Evolutionary conservation across 1,139 yeast genomes (phyloP).

Genomic region (Candida smagusa): DNA sequence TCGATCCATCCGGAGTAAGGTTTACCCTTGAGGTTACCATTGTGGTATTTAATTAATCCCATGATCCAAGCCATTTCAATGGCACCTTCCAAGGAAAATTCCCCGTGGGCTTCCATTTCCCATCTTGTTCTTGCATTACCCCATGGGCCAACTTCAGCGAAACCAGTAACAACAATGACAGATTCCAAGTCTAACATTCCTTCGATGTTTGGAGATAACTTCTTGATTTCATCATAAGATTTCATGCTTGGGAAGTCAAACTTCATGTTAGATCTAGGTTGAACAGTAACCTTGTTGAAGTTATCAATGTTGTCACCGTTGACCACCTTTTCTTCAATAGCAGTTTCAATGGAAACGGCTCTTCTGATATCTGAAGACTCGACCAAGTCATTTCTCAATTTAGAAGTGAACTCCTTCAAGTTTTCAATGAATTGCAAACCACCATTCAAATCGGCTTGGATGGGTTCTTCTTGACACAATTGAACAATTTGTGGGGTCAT

Average conservation of each 20-base stretch:
- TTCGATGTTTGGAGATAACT: constrained; percentile 71
- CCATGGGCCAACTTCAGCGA: constrained; percentile 99
- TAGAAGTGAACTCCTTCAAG: constrained; percentile 82
- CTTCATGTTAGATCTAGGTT: constrained; percentile 94
- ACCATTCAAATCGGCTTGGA: constrained; percentile 97
- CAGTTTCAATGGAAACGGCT: constrained; percentile 91
- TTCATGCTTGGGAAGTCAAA: constrained; percentile 89
- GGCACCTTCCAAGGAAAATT: constrained; percentile 96
- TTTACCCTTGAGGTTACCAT: constrained; percentile 87
- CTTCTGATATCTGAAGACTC: constrained; percentile 91
- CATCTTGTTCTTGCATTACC: constrained; percentile 98
- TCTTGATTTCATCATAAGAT: constrained; percentile 69
- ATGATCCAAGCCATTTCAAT: constrained; percentile 99
- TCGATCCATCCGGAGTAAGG: constrained; percentile 96
- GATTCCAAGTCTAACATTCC: constrained; percentile 91
- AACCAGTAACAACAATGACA: constrained; percentile 93
- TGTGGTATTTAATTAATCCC: constrained; percentile 94
- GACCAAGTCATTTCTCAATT: constrained; percentile 75
- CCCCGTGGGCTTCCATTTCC: constrained; percentile 98
- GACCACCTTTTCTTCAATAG: constrained; percentile 88
- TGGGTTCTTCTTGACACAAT: constrained; percentile 89
- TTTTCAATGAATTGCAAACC: constrained; percentile 92
- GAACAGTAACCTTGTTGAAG: constrained; percentile 67
- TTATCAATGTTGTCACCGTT: constrained; percentile 89
- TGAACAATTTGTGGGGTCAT: constrained; percentile 83